Evolutionary conservation across 805 yeast species (phyloP), one percentile per base, ranked within the genome.

Genomic region (Metschnikowia koreensis): DNA sequence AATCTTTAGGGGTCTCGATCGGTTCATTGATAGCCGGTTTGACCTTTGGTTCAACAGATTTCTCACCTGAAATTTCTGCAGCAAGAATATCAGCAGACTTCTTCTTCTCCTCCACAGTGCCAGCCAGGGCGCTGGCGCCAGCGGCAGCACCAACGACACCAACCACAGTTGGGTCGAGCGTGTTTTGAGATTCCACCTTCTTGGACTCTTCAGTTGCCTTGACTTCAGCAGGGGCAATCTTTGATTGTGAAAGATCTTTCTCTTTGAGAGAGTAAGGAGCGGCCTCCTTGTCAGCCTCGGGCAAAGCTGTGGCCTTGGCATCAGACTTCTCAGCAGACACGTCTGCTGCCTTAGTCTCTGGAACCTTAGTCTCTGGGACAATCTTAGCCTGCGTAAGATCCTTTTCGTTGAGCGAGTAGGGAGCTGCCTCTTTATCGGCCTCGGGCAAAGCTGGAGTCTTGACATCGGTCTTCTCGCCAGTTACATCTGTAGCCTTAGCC

Each of bases 81-180:
- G 54, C 58, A 11, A 42, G 50, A 10, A 50, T 41, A 26, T 54
- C 50, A 13, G 53, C 40, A 17, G 50, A 39, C 28, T 41, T 43
- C 6, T 31, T 41, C 22, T 37, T 22, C 3, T 31, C 26, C 33
- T 41, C 49, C 16, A 46, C 49, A 16, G 39, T n/a, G n/a, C 49
- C 50, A 10, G 54, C 55, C 42, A 36, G 16, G 12, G 53, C 50
- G 12, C 48, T 50, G 31, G 53, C 51, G 37, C 49, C 63, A 39
- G 54, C 66, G 26, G 55, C 57, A 13, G 54, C 61, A 10, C 52
- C 54, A 28, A 54, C 45, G 10, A 43, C 54, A 36, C 57, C 57
- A 29, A 55, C 54, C 12, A 55, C 57, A 12, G 59, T 56, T 10
- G 60, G 59, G 50, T 55, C 60, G 16, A 57, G 57, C 9, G 60